phyloP scores from a whole-genome alignment of 495 filamentous ascomycete species.

The Monascus purpureus region DNA sequence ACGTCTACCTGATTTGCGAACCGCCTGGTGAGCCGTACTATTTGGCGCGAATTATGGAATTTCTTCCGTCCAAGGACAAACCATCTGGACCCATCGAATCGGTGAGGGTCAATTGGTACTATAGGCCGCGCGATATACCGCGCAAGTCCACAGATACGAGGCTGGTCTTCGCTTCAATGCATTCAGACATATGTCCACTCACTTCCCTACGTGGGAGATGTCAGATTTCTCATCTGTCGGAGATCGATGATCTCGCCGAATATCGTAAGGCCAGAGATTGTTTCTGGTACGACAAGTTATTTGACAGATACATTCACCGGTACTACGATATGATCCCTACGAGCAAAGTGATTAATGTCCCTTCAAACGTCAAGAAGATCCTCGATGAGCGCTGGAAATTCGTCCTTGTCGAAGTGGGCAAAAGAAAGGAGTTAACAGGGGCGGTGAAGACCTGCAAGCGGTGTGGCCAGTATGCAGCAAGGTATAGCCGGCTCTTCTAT shows the following conservation, averaged over 20 bases:
- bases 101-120: conserved; percentile 94
- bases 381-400: conserved; percentile 92
- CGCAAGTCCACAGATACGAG: conserved; percentile 81
- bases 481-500: too few relatives aligned
- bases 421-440: conserved; percentile 88
- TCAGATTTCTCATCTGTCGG: conserved; percentile 68
- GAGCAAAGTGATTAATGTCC: conserved; percentile 87
- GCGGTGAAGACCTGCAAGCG: conserved; percentile 94
- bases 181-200: conserved; percentile 90
- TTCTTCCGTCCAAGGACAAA: conserved; percentile 69
- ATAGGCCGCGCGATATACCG: conserved; percentile 88
- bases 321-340: conserved; percentile 95
- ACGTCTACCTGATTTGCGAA: conserved; percentile 94
- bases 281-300: conserved; percentile 97
- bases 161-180: conserved; percentile 90
- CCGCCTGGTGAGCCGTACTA: conserved; percentile 98
- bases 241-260: conserved; percentile 68
- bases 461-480: conserved; percentile 79
- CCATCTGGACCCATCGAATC: conserved; percentile 62
- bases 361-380: conserved; percentile 82
- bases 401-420: conserved; percentile 80
- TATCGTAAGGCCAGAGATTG: conserved; percentile 71
- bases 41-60: conserved; percentile 94
- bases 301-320: conserved; percentile 94
- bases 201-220: conserved; percentile 88